phyloP scores from a whole-genome alignment of 306 rosid genomes.

The Cucurbita ficifolia region DNA sequence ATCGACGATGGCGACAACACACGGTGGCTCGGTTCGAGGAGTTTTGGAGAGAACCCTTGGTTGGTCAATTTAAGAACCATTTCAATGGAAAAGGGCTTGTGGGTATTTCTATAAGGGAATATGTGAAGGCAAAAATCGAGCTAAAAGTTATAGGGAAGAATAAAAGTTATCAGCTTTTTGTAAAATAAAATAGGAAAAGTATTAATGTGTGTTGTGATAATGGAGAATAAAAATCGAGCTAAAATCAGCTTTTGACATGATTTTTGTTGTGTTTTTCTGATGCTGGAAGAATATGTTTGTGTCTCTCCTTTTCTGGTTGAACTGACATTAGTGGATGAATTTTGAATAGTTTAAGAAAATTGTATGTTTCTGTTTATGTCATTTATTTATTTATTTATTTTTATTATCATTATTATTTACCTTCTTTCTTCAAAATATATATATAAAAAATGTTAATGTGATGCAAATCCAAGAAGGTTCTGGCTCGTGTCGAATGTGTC shows the following conservation, averaged over 20 bases:
- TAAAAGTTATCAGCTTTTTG: background rate
- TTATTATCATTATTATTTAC: too few relatives aligned
- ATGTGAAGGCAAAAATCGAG: conserved; percentile 11
- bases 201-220: background rate
- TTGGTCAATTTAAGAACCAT: conserved; percentile 23
- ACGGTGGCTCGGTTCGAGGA: conserved; percentile 40
- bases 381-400: background rate
- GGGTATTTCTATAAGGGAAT: conserved; percentile 28
- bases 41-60: conserved; percentile 34
- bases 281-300: background rate
- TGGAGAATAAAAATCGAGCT: background rate
- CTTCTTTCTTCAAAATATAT: too few relatives aligned
- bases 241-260: background rate
- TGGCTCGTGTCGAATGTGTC: background rate
- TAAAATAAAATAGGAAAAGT: too few relatives aligned
- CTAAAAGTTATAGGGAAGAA: too few relatives aligned
- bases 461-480: too few relatives aligned
- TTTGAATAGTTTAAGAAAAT: background rate
- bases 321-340: background rate
- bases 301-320: background rate
- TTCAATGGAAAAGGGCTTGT: conserved; percentile 10
- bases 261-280: background rate
- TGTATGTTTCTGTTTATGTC: background rate
- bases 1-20: conserved; percentile 22
- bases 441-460: too few relatives aligned